These are phyloP conservation scores for Tetracladium marchalianum DNA, from an alignment of 495 filamentous ascomycete species.

Conservation along the genomic window DNA sequence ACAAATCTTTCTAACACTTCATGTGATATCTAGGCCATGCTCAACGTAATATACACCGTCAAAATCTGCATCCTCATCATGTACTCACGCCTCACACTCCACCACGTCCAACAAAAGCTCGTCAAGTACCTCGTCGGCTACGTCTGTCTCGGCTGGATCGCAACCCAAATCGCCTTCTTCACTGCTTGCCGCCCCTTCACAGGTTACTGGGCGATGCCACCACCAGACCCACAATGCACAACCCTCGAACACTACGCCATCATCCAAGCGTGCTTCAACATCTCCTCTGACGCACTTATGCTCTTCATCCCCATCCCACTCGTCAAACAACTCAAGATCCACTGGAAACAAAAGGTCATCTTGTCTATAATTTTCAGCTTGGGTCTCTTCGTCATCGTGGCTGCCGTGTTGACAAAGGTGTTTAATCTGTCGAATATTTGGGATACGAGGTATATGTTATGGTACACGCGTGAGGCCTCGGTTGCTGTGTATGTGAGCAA, in stretches of 20 bases:
- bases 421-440: conserved; percentile 33
- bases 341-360: conserved; percentile 28
- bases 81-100: conserved; percentile 34
- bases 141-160: conserved; percentile 23
- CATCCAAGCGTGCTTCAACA: conserved; percentile 37
- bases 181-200: conserved; percentile 26
- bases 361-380: conserved; percentile 34
- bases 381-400: conserved; percentile 36
- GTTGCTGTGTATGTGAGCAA: conserved; percentile 38
- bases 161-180: conserved; percentile 30
- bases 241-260: conserved; percentile 37
- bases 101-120: conserved; percentile 23
- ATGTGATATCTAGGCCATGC: conserved; percentile 24
- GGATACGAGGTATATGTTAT: conserved; percentile 36
- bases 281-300: conserved; percentile 37
- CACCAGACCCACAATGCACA: conserved; percentile 34
- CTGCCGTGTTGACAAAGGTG: conserved; percentile 34
- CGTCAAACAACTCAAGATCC: conserved; percentile 26
- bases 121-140: conserved; percentile 25
- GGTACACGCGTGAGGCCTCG: conserved; percentile 39
- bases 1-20: background rate
- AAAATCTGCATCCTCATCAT: conserved; percentile 44
- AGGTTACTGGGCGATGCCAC: conserved; percentile 33
- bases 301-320: conserved; percentile 35
- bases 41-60: conserved; percentile 36